These are phyloP conservation scores for Pythium chondricola DNA, from an alignment of 352 stramenopile genomes.

Conservation along the genomic window DNA sequence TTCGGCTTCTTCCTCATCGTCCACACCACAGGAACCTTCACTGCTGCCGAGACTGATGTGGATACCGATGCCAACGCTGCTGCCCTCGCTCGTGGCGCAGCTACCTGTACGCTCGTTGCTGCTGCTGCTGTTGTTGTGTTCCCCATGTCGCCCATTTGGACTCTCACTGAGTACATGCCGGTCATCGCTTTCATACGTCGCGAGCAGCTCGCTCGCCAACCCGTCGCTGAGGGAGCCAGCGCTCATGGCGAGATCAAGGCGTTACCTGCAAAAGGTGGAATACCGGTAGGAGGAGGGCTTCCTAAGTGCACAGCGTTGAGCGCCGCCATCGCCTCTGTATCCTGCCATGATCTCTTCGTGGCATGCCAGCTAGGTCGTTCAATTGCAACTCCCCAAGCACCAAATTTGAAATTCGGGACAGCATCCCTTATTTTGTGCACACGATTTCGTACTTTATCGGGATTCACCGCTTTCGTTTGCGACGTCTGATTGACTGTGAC, in stretches of 20 bases:
- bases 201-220: too few species aligned
- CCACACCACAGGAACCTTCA: too few species aligned
- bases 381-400: background rate
- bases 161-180: too few species aligned
- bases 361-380: background rate
- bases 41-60: background rate
- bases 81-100: background rate
- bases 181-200: too few species aligned
- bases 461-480: background rate
- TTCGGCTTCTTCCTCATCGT: too few species aligned
- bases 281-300: too few species aligned
- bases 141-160: too few species aligned
- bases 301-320: too few species aligned
- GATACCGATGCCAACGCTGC: background rate
- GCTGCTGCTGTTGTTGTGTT: background rate
- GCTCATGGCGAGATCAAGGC: background rate
- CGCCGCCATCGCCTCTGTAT: background rate
- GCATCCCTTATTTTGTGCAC: background rate
- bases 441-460: background rate
- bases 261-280: too few species aligned
- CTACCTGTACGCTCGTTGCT: background rate
- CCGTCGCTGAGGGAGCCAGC: too few species aligned
- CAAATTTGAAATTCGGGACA: background rate
- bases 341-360: background rate
- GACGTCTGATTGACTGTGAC: background rate